A percentile compares a stretch with the other conserved stretches of the same genome.
phyloP scores from a whole-genome alignment of 805 yeast genomes.

The Candida hungchunana region DNA sequence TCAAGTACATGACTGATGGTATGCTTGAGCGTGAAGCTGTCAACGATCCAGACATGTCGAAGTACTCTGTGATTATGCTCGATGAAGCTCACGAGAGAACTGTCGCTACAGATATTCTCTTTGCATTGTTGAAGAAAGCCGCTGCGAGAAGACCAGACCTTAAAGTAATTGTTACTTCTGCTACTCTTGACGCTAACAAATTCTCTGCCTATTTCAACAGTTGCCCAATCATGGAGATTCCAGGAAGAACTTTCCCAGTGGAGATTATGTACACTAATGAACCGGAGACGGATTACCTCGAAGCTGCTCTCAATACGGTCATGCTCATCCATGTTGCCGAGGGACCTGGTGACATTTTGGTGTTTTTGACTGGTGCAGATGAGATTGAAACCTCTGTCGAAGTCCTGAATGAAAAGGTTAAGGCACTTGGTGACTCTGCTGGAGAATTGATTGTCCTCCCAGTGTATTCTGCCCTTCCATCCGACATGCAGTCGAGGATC shows the following conservation, averaged over 20 bases:
- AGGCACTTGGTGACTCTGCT: constrained; percentile 57
- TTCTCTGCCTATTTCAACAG: constrained; percentile 71
- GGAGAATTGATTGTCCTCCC: constrained; percentile 76
- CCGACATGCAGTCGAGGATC: constrained; percentile 83
- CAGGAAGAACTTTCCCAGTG: constrained; percentile 91
- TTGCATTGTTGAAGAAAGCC: constrained; percentile 79
- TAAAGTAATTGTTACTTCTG: constrained; percentile 82
- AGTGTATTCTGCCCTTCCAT: constrained; percentile 86
- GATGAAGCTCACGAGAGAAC: constrained; percentile 99
- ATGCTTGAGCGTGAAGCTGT: constrained; percentile 88
- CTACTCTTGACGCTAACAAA: constrained; percentile 86
- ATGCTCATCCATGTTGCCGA: constrained; percentile 83
- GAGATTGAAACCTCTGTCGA: constrained; percentile 92
- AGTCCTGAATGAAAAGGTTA: constrained; percentile 58
- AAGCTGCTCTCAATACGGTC: constrained; percentile 78
- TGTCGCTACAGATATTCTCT: constrained; percentile 84
- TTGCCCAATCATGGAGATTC: constrained; percentile 81
- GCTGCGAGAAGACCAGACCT: constrained; percentile 64
- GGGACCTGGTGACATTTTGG: constrained; percentile 73
- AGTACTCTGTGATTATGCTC: constrained; percentile 82
- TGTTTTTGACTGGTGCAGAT: constrained; percentile 87
- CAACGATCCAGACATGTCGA: constrained; percentile 68
- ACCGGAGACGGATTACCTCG: constrained; percentile 84
- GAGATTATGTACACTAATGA: constrained; percentile 74
- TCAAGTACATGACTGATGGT: constrained; percentile 97